Evolutionary conservation across 306 rosid genomes (phyloP), one percentile per base, ranked within the genome.

Genomic region (Biancaea sappan): DNA sequence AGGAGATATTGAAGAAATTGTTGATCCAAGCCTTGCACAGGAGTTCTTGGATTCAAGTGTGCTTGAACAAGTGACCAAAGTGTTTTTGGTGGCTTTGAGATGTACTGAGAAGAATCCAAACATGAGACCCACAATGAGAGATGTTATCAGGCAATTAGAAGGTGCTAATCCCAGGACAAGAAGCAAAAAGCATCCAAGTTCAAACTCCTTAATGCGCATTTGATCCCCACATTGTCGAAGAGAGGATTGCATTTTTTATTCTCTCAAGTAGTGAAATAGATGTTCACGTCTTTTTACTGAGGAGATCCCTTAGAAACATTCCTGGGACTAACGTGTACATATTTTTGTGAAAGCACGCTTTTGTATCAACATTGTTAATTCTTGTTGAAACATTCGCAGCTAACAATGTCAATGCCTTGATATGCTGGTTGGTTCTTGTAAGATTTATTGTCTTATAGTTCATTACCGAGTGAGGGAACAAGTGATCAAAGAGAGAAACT

Each of bases 71-170:
- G 86, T 86, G 58, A 79, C 29, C 61, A 24, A 76, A 22, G 90
- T 86, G 60, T 72, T 93, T 75, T 34, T 54, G 65, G 13, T 91
- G 80, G 94, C 84, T 66, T 70, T 93, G 67, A 83, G 85, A 74
- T 91, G 96, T 75, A 76, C 94, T 10, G 84, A 86, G 46, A 72
- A 69, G 53, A 85, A 91, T 64, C 88, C 92, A 10, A 79, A n/a
- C 66, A 86, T 31, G 58, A 88, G 97, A 67, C 96, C 96, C 0
- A 72, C 86, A 0, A 86, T 87, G 95, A 80, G 81, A 77, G 88
- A 85, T 75, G 92, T 87, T 67, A 73, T 77, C 50, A 73, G 75
- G 51, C 76, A 72, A 16, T 77, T 89, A 60, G 19, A 78, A 57
- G 84, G 81, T 87, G 83, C 76, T 8, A 73, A 66, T 31, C 47